A percentile compares a stretch with the other conserved stretches of the same genome.
Conservation (phyloP, 1,284 basidiomycete species). For the Apiotrichum sp. region DNA sequence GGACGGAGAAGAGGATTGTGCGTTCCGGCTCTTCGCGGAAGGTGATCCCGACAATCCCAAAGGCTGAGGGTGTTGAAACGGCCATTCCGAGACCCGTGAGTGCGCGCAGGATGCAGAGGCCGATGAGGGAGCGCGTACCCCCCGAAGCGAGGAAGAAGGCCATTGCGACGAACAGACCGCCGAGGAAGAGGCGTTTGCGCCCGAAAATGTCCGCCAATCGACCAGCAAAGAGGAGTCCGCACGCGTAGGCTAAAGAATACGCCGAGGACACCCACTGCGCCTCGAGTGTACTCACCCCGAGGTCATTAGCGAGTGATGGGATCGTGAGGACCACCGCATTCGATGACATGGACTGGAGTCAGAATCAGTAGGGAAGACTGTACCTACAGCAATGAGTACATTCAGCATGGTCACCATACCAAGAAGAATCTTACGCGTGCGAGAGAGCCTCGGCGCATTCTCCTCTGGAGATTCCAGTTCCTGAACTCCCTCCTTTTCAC, state of each 20-base stretch:
- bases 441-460: neutral
- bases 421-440: conserved; percentile 14
- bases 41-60: conserved; percentile 37
- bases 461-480: neutral
- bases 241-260: conserved; percentile 43
- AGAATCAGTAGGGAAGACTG: neutral
- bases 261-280: conserved; percentile 46
- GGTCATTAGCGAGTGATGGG: conserved; percentile 38
- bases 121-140: conserved; percentile 14
- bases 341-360: conserved; percentile 7
- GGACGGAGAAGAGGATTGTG: conserved; percentile 33
- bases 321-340: conserved; percentile 29
- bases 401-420: conserved; percentile 23
- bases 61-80: conserved; percentile 26
- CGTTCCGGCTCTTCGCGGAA: conserved; percentile 29
- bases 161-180: conserved; percentile 22
- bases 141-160: conserved; percentile 22
- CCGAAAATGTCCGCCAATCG: conserved; percentile 46
- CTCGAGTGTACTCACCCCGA: conserved; percentile 28
- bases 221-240: conserved; percentile 44
- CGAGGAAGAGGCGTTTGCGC: conserved; percentile 37
- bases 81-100: conserved; percentile 20
- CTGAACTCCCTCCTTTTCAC: neutral
- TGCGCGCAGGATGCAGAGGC: conserved; percentile 23
- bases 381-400: conserved; percentile 22